Conservation (phyloP, 1,139 yeast genomes). For the Geotrichum phurueaensis region DNA sequence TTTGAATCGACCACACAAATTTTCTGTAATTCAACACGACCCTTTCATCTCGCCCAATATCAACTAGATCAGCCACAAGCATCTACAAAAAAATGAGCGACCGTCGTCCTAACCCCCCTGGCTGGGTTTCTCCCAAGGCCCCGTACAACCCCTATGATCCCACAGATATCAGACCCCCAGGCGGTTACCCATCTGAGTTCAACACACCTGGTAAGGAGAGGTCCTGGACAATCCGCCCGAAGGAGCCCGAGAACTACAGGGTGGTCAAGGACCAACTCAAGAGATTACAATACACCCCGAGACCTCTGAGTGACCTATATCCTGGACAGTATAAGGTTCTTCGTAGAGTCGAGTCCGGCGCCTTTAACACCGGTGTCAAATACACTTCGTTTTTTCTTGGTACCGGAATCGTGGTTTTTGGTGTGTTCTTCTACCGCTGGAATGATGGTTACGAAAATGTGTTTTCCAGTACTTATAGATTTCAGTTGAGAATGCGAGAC, state of each 20-base stretch:
- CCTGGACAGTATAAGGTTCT: slow-evolving; percentile 77
- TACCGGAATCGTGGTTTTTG: slow-evolving; percentile 32
- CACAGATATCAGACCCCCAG: slow-evolving; percentile 66
- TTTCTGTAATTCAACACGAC: not conserved
- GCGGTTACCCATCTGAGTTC: slow-evolving; percentile 79
- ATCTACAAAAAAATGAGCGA: slow-evolving; percentile 20
- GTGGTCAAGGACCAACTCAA: slow-evolving; percentile 70
- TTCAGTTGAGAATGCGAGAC: slow-evolving; percentile 53
- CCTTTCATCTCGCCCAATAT: not conserved
- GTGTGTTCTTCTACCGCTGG: slow-evolving; percentile 74
- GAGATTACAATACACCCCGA: slow-evolving; percentile 66
- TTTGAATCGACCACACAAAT: not conserved
- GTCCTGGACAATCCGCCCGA: slow-evolving; percentile 56
- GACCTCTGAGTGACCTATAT: slow-evolving; percentile 67
- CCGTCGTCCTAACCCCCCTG: slow-evolving; percentile 72
- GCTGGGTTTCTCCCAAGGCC: slow-evolving; percentile 77
- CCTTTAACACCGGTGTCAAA: slow-evolving; percentile 46
- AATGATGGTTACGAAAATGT: slow-evolving; percentile 77
- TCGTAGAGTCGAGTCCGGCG: slow-evolving; percentile 50
- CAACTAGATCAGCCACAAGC: not conserved
- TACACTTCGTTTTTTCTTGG: slow-evolving; percentile 26
- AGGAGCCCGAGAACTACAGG: slow-evolving; percentile 62
- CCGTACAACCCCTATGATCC: slow-evolving; percentile 86
- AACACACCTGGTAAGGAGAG: slow-evolving; percentile 35
- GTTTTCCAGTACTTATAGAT: slow-evolving; percentile 60